These are phyloP conservation scores for Monosporozyma solicola DNA, from an alignment of 805 yeast genomes.

Conservation along the genomic window DNA sequence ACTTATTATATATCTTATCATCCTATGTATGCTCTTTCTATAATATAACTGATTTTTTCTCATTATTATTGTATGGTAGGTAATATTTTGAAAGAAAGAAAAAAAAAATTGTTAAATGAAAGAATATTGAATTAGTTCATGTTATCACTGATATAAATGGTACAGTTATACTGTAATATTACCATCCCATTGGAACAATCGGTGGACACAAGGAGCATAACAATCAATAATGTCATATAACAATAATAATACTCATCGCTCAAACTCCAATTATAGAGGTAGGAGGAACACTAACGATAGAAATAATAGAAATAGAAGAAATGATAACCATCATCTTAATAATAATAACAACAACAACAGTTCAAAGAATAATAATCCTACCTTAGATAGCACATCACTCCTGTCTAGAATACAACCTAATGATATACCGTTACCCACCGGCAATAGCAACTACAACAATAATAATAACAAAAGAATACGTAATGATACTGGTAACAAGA, in stretches of 20 bases:
- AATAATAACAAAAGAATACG: background rate
- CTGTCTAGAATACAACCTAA: background rate
- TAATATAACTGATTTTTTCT: no score
- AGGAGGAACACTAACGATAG: background rate
- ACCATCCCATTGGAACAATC: background rate
- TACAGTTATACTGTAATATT: no score
- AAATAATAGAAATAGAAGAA: background rate
- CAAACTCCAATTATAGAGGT: background rate
- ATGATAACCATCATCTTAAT: background rate
- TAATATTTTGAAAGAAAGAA: no score
- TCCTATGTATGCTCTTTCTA: no score
- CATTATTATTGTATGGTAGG: no score
- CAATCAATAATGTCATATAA: background rate
- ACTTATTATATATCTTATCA: no score
- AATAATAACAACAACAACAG: background rate
- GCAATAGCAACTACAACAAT: background rate
- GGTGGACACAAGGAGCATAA: background rate
- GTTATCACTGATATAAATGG: no score
- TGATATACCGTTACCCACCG: background rate
- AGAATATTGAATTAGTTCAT: no score
- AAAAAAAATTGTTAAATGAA: no score
- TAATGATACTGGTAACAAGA: background rate
- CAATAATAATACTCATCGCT: background rate
- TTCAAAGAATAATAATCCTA: background rate
- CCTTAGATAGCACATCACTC: background rate